Evolutionary conservation across 192 early-diverging fungal genomes (phyloP).

Genomic region (Coemansia sp.): DNA sequence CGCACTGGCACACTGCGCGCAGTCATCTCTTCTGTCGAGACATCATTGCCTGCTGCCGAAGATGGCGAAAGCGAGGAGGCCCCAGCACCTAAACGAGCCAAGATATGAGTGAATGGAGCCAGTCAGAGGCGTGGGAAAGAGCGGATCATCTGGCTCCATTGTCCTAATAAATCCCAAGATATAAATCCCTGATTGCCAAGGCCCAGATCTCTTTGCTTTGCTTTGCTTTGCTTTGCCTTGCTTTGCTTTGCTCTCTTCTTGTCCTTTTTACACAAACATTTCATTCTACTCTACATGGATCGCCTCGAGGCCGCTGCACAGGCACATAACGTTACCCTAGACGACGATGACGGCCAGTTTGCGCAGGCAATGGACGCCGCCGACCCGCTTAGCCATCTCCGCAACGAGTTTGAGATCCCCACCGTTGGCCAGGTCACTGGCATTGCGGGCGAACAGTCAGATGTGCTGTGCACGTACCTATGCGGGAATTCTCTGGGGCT

Average conservation of each 20-base stretch:
- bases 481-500: slow-evolving; percentile 96
- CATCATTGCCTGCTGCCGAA: slow-evolving; percentile 4
- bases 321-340: slow-evolving; percentile 22
- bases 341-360: slow-evolving; percentile 43
- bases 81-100: not conserved
- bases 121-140: not conserved
- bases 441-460: not conserved
- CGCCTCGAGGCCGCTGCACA: slow-evolving; percentile 13
- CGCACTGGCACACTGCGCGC: slow-evolving; percentile 37
- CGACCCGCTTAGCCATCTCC: slow-evolving; percentile 60
- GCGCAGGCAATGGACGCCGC: slow-evolving; percentile 59
- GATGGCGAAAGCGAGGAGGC: not conserved
- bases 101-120: not conserved
- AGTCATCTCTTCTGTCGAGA: slow-evolving; percentile 13
- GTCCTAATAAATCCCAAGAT: not conserved
- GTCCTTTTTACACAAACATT: not conserved
- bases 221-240: not conserved
- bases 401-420: slow-evolving; percentile 73
- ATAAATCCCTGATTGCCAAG: not conserved
- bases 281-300: slow-evolving; percentile 21
- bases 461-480: slow-evolving; percentile 68
- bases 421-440: slow-evolving; percentile 52
- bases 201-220: not conserved
- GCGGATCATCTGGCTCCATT: not conserved
- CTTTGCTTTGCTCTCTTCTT: not conserved